Evolutionary conservation across 371 early-diverging fungal species (phyloP).

Genomic region (Umbelopsis sp.): DNA sequence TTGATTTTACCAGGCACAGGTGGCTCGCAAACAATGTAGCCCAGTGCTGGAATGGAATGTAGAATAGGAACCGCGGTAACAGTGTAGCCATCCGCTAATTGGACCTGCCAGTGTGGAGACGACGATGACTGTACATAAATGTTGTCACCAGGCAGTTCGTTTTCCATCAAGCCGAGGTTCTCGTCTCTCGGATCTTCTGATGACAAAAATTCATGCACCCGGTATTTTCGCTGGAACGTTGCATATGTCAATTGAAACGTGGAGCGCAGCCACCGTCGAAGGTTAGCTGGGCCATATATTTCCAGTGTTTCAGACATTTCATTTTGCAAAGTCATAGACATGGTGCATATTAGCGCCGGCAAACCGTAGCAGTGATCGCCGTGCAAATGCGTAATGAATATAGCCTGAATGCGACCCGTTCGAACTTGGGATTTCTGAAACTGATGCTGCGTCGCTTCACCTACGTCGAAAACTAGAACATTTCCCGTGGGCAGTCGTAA

Average conservation of each 20-base stretch:
- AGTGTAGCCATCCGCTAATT: slow-evolving; percentile 23
- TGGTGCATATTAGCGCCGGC: slow-evolving; percentile 58
- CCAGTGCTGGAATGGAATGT: slow-evolving; percentile 60
- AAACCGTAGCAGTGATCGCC: slow-evolving; percentile 69
- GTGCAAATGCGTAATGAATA: slow-evolving; percentile 69
- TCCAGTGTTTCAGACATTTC: slow-evolving; percentile 31
- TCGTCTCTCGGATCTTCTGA: slow-evolving; percentile 29
- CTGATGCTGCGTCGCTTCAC: slow-evolving; percentile 78
- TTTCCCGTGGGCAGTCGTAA: slow-evolving; percentile 50
- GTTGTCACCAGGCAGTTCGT: slow-evolving; percentile 47
- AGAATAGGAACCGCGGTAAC: slow-evolving; percentile 48
- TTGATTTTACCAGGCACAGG: slow-evolving; percentile 46
- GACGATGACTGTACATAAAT: slow-evolving; percentile 17
- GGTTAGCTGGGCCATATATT: slow-evolving; percentile 59
- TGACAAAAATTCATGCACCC: slow-evolving; percentile 49
- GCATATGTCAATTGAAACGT: slow-evolving; percentile 49
- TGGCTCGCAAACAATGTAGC: slow-evolving; percentile 54
- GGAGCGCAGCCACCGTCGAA: slow-evolving; percentile 55
- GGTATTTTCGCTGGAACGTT: slow-evolving; percentile 37
- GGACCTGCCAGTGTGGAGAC: slow-evolving; percentile 2
- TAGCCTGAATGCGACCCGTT: slow-evolving; percentile 46
- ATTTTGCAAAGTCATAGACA: slow-evolving; percentile 24
- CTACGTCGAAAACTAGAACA: slow-evolving; percentile 74
- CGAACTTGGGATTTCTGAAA: slow-evolving; percentile 49
- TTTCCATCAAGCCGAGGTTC: slow-evolving; percentile 32